Conservation (phyloP, 2,329 filamentous ascomycete genomes). For the Rutstroemia sp. region DNA sequence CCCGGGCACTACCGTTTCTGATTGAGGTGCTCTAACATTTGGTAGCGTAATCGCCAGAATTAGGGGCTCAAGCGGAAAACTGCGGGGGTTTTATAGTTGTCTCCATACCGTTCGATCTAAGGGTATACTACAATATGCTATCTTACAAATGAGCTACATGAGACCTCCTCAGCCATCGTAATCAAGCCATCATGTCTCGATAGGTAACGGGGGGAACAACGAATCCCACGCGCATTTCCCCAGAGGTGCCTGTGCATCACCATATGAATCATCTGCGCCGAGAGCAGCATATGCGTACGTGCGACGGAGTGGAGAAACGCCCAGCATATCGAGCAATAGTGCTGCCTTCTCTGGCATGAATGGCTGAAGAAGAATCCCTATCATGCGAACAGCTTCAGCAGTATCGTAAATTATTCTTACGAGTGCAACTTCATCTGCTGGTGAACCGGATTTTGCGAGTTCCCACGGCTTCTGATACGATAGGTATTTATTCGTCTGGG, state of each 20-base stretch:
- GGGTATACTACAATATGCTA: too few relatives aligned
- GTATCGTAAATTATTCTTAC: constrained; percentile 60
- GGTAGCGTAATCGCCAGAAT: background rate
- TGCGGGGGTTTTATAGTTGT: too few relatives aligned
- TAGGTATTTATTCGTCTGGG: constrained; percentile 60
- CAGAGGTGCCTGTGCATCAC: constrained; percentile 31
- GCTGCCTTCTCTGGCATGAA: constrained; percentile 77
- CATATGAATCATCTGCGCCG: constrained; percentile 64
- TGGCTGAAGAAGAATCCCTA: constrained; percentile 79
- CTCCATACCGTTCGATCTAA: too few relatives aligned
- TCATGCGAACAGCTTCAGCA: constrained; percentile 70
- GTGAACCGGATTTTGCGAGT: constrained; percentile 33
- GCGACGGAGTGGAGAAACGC: constrained; percentile 57
- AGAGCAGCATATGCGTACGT: constrained; percentile 54
- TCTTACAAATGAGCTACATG: too few relatives aligned
- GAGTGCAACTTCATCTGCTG: constrained; percentile 23
- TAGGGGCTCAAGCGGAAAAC: too few relatives aligned
- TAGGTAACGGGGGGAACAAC: constrained; percentile 45
- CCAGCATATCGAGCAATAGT: constrained; percentile 68
- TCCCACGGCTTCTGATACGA: constrained; percentile 62
- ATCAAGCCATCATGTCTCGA: constrained; percentile 31
- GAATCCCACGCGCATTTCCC: constrained; percentile 34
- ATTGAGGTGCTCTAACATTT: background rate
- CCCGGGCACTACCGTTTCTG: background rate
- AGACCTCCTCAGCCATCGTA: background rate